These are phyloP conservation scores for Gleditsia sinensis DNA, from an alignment of 306 rosid genomes.

Conservation along the genomic window DNA sequence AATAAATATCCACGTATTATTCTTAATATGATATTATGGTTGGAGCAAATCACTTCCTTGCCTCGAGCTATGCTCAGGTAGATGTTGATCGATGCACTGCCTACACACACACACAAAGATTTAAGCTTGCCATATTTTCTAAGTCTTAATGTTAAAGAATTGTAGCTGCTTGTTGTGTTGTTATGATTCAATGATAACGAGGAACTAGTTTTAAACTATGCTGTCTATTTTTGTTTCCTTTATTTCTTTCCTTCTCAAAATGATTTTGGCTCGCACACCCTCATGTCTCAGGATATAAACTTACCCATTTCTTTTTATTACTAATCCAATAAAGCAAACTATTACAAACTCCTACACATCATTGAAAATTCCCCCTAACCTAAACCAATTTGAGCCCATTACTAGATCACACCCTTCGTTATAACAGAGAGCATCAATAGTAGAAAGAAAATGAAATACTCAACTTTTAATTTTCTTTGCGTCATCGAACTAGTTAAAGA, in stretches of 20 bases:
- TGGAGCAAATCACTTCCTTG: neutral
- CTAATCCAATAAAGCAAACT: constrained; percentile 5
- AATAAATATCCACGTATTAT: too few species aligned
- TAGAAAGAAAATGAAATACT: neutral
- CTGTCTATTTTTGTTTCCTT: constrained; percentile 42
- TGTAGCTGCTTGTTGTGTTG: constrained; percentile 31
- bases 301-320: constrained; percentile 5
- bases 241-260: constrained; percentile 40
- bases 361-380: constrained; percentile 21
- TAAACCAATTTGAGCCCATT: constrained; percentile 25
- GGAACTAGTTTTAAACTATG: constrained; percentile 36
- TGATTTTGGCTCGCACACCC: constrained; percentile 32
- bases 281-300: constrained; percentile 32
- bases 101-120: constrained; percentile 30
- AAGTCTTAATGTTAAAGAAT: constrained; percentile 19
- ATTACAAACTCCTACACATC: too few species aligned
- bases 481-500: too few species aligned
- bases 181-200: constrained; percentile 31
- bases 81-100: constrained; percentile 40
- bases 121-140: constrained; percentile 8
- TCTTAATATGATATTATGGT: constrained; percentile 10
- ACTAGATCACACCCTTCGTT: neutral
- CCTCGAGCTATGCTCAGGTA: constrained; percentile 9
- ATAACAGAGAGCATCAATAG: too few species aligned
- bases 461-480: too few species aligned